Evolutionary conservation across 139 green algal species (phyloP).

Genomic region (Coelastrella sp.): DNA sequence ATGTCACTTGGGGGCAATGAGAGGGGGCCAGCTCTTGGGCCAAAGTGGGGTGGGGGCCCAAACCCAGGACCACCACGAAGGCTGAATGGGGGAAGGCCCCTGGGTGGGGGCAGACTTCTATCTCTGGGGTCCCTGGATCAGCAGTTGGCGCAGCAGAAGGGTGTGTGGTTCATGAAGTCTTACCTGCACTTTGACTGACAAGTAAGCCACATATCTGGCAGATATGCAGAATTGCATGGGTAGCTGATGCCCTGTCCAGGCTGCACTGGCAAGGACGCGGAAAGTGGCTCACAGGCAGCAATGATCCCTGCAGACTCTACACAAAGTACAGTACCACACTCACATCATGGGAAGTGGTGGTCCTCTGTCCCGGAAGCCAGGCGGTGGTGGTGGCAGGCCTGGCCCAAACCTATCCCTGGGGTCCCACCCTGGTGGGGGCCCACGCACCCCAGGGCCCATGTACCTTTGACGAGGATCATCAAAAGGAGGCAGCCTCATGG

Average conservation of each 20-base stretch:
- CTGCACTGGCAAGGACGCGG: no score
- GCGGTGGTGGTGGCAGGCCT: background rate
- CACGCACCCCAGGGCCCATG: background rate
- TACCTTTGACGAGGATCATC: background rate
- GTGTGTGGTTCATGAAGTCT: no score
- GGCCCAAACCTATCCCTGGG: conserved; percentile 12
- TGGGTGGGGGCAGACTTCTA: background rate
- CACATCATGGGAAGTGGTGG: conserved; percentile 25
- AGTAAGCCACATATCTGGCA: no score
- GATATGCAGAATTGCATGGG: no score
- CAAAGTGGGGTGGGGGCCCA: background rate
- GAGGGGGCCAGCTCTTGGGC: background rate
- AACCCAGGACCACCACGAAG: background rate
- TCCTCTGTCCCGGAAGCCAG: conserved; percentile 16
- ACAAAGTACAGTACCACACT: background rate
- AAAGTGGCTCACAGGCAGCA: no score
- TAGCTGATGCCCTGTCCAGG: no score
- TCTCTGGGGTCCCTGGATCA: background rate
- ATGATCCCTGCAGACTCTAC: background rate
- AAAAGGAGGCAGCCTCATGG: background rate
- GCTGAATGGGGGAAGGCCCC: background rate
- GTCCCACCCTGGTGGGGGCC: background rate
- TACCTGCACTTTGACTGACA: no score
- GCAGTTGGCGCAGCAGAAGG: background rate
- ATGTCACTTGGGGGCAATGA: background rate